Percentiles rank a stretch among this genome's conserved stretches.
Conservation (phyloP, 2,329 filamentous ascomycete species). For the Fulvia fulva region DNA sequence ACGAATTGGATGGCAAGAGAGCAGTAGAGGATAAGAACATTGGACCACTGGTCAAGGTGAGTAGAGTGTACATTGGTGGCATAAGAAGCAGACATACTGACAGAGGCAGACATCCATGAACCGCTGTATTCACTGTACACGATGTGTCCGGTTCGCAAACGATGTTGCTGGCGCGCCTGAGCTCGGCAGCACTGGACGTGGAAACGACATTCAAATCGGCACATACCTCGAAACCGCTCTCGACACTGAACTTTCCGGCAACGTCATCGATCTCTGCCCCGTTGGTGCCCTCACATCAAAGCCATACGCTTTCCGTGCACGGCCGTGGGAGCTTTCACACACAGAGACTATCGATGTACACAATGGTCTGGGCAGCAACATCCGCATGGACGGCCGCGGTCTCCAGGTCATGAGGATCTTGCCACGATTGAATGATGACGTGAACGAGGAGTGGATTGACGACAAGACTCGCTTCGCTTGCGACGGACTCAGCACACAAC, state of each 20-base stretch:
- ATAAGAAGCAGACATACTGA: constrained; percentile 11
- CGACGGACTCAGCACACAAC: constrained; percentile 93
- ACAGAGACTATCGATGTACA: constrained; percentile 94
- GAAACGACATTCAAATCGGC: constrained; percentile 96
- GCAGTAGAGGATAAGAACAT: constrained; percentile 99
- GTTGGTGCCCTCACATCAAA: constrained; percentile 96
- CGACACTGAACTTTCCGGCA: constrained; percentile 90
- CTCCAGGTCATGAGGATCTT: constrained; percentile 94
- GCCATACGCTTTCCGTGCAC: constrained; percentile 93
- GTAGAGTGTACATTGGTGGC: neutral
- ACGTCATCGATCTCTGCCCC: constrained; percentile 96
- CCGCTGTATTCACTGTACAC: constrained; percentile 97
- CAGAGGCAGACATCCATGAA: constrained; percentile 86
- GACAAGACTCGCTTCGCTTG: constrained; percentile 97
- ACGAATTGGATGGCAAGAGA: constrained; percentile 92
- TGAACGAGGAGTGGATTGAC: constrained; percentile 99
- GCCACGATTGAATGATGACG: constrained; percentile 90
- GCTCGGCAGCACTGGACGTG: constrained; percentile 88
- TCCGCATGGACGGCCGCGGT: constrained; percentile 87
- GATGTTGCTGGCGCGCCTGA: constrained; percentile 95
- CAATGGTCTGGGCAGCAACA: constrained; percentile 88
- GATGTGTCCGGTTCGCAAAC: constrained; percentile 96
- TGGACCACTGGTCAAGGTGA: constrained; percentile 82
- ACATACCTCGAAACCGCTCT: constrained; percentile 95
- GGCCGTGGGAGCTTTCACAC: constrained; percentile 96